Conservation (phyloP, 345 rosid species). For the Eucalyptus regnans region DNA sequence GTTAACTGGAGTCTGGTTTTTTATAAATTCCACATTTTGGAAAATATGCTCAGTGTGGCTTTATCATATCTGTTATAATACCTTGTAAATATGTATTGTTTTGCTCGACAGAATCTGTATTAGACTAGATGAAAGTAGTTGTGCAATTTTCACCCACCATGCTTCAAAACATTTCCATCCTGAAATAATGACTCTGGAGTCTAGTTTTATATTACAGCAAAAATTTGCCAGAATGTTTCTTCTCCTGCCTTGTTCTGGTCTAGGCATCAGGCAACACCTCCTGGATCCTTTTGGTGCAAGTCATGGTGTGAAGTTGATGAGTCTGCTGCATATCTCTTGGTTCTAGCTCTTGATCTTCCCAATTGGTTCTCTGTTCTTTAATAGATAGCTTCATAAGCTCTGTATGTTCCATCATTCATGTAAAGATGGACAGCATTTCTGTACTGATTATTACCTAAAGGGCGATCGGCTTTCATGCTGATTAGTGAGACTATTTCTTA, state of each 20-base stretch:
- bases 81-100: not conserved
- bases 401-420: not conserved
- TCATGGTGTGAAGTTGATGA: not conserved
- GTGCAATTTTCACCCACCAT: not conserved
- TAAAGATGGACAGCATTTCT: not conserved
- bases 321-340: not conserved
- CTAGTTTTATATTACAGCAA: not conserved
- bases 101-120: not conserved
- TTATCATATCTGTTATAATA: not conserved
- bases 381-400: not conserved
- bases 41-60: not conserved
- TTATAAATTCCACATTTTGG: not conserved
- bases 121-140: not conserved
- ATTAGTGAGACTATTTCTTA: not conserved
- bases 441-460: not conserved
- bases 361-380: not conserved
- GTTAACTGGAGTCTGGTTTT: not conserved
- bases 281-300: not conserved
- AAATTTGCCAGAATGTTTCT: not conserved
- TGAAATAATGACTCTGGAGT: not conserved
- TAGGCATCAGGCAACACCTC: not conserved
- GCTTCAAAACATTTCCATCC: not conserved
- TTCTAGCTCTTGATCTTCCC: not conserved
- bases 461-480: not conserved
- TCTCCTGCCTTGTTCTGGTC: not conserved